Conservation (phyloP, 2,329 filamentous ascomycete species). For the Aspergillus glaucus region DNA sequence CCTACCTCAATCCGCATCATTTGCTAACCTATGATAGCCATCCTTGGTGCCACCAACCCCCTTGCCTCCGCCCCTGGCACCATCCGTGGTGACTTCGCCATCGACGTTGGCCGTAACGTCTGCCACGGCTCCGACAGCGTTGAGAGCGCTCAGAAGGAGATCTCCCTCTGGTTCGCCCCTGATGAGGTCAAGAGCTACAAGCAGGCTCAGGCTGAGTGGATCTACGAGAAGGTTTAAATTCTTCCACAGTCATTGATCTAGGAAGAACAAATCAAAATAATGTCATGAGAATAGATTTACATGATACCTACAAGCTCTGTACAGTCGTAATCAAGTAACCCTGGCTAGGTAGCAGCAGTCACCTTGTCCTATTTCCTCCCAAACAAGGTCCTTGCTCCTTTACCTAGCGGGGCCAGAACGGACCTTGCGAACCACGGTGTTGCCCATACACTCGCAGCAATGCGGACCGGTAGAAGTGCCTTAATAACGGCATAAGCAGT, state of each 20-base stretch:
- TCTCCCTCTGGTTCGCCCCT: constrained; percentile 94
- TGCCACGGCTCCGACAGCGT: constrained; percentile 99
- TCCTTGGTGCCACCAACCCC: constrained; percentile 99
- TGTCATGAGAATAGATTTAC: constrained; percentile 4
- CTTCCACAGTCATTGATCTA: constrained; percentile 12
- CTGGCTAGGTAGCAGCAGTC: background rate
- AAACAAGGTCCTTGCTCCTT: constrained; percentile 35
- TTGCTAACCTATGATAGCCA: constrained; percentile 44
- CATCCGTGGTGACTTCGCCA: constrained; percentile 91
- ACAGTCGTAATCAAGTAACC: background rate
- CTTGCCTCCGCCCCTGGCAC: constrained; percentile 89
- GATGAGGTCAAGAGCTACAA: constrained; percentile 82
- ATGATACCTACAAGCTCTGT: background rate
- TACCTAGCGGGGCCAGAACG: constrained; percentile 48
- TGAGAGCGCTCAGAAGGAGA: constrained; percentile 99
- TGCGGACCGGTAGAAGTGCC: constrained; percentile 67
- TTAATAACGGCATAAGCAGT: constrained; percentile 91
- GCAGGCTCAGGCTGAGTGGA: constrained; percentile 78
- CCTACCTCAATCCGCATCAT: background rate
- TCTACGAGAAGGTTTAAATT: constrained; percentile 79
- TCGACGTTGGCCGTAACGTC: constrained; percentile 93
- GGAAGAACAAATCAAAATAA: constrained; percentile 6
- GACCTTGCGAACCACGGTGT: constrained; percentile 86
- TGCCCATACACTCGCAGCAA: constrained; percentile 74
- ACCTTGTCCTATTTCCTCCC: constrained; percentile 17